Percentiles rank a stretch among this genome's conserved stretches.
Conservation (phyloP, 371 early-diverging fungal genomes). For the Gilbertella persicaria region DNA sequence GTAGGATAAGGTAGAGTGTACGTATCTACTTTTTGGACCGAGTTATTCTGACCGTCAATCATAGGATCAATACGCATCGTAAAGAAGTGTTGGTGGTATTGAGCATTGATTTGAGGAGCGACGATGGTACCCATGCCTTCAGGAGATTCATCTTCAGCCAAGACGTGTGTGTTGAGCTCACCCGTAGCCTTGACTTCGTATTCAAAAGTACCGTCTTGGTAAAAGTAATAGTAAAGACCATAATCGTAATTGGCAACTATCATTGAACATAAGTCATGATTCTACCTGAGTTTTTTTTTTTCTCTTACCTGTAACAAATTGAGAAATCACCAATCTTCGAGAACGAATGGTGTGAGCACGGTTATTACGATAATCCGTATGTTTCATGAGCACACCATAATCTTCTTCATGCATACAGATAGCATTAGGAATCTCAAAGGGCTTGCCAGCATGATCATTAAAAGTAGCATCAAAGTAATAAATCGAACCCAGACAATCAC, state of each 20-base stretch:
- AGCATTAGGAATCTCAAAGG: constrained; percentile 52
- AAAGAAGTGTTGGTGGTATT: constrained; percentile 59
- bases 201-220: constrained; percentile 59
- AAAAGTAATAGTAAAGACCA: constrained; percentile 59
- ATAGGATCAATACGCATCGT: constrained; percentile 58
- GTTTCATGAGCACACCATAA: constrained; percentile 54
- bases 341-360: constrained; percentile 53
- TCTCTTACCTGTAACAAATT: constrained; percentile 51
- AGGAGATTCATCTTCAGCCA: constrained; percentile 54
- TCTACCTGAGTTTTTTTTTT: background rate
- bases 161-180: constrained; percentile 52
- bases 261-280: background rate
- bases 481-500: constrained; percentile 59
- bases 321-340: constrained; percentile 53
- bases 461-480: constrained; percentile 58
- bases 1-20: constrained; percentile 40
- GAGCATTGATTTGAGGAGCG: constrained; percentile 56
- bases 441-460: constrained; percentile 51
- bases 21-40: constrained; percentile 43
- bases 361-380: constrained; percentile 55
- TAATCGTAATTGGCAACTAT: constrained; percentile 59
- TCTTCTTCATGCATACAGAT: constrained; percentile 61
- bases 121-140: constrained; percentile 49
- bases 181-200: constrained; percentile 62
- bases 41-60: constrained; percentile 52